Conservation (phyloP, 2,329 filamentous ascomycete genomes). For the Dactylellina drechsleri region DNA sequence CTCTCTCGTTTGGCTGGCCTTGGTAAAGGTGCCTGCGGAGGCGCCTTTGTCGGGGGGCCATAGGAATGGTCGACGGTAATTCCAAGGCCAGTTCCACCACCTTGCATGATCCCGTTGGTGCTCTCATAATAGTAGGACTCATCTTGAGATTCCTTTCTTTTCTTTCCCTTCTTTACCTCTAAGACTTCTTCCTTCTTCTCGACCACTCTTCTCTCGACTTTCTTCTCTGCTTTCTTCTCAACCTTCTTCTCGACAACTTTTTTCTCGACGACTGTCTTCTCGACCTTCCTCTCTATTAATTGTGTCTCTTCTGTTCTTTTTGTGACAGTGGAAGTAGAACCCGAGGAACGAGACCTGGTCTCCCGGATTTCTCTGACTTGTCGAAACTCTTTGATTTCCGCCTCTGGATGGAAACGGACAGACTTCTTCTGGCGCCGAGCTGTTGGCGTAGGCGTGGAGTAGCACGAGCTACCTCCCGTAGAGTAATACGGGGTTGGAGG, state of each 20-base stretch:
- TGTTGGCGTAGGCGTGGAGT: constrained; percentile 46
- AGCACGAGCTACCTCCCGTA: constrained; percentile 46
- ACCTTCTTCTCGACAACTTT: constrained; percentile 18
- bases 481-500: constrained; percentile 47
- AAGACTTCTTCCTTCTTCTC: constrained; percentile 31
- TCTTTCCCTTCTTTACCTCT: constrained; percentile 51
- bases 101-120: constrained; percentile 37
- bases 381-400: constrained; percentile 48
- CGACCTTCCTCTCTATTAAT: constrained; percentile 14
- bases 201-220: constrained; percentile 31
- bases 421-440: constrained; percentile 44
- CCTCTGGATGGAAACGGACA: constrained; percentile 50
- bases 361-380: constrained; percentile 45
- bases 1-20: constrained; percentile 46
- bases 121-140: constrained; percentile 48
- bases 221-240: constrained; percentile 26
- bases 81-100: constrained; percentile 44
- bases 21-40: constrained; percentile 37
- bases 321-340: constrained; percentile 28
- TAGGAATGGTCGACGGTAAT: constrained; percentile 47
- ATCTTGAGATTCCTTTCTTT: constrained; percentile 52
- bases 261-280: constrained; percentile 10
- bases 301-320: constrained; percentile 31
- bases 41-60: constrained; percentile 39
- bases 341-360: constrained; percentile 32